Base-by-base conservation (phyloP, 2,329 filamentous ascomycete species). In the Macroventuria anomochaeta region DNA sequence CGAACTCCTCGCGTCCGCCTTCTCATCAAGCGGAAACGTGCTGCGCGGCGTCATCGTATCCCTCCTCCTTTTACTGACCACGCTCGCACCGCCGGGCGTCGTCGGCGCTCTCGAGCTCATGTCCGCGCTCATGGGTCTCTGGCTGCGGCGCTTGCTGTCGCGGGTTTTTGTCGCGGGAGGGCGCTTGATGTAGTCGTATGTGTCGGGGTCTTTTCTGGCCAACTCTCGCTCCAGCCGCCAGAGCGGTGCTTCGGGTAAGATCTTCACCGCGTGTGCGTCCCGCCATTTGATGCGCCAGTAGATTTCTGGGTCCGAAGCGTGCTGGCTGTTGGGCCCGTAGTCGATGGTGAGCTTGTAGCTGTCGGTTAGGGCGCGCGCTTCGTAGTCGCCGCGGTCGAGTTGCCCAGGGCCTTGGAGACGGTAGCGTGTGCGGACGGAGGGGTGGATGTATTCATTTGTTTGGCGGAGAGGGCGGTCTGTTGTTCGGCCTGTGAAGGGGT, bases 371-470 rank as follows among this genome's bases (percentile, higher is more conserved):
- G 77, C 76, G 53, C 59, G 76, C 69, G 63, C 64, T 17, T 79
- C 75, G 64, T 82, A 83, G 21, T 62, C 34, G 37, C 77, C 77
- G 29, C 71, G 72, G 65, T 82, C 80, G 29, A 75, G 64, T 34
- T 76, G 58, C 3, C 80, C 80, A 1, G 80, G 80, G 3, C 80
- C 80, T 53, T 72, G 63, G 5, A 81, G 73, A 11, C 74, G 75
- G 37, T 77, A 59, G 12, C 80, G 74, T 0, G 78, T 71, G 17
- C 80, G 76, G 5, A 78, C 80, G 4, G 72, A 78, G 5, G 80
- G 75, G 61, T 83, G 80, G 25, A 83, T 77, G 61, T 82, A 82
- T 65, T 83, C 80, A 58, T 79, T 75, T 20, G 80, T 82, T 51
- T 81, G 72, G 26, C 73, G 68, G 26, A 83, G 72, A 1, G 78